These are phyloP conservation scores for Tolypocladium cylindrosporum DNA, from an alignment of 2,329 filamentous ascomycete species.

Conservation along the genomic window DNA sequence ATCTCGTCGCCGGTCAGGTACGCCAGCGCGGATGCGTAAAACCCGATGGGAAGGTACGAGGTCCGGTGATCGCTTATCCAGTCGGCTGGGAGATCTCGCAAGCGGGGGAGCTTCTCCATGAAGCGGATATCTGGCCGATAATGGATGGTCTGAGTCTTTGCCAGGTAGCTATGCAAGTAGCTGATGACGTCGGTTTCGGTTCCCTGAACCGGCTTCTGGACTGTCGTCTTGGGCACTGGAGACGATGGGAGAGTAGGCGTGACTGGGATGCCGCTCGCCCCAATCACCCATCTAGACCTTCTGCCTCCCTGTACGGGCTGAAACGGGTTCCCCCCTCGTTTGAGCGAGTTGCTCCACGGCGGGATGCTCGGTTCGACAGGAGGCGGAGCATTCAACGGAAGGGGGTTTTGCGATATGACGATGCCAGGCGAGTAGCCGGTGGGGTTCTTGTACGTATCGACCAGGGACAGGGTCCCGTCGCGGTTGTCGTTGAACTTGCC, in stretches of 20 bases:
- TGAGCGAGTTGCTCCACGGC: neutral
- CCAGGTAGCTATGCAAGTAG: slow-evolving; percentile 14
- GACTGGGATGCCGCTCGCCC: neutral
- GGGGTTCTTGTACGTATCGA: slow-evolving; percentile 14
- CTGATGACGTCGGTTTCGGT: slow-evolving; percentile 2
- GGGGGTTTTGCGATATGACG: slow-evolving; percentile 15
- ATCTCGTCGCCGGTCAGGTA: slow-evolving; percentile 20
- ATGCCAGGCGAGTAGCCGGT: slow-evolving; percentile 15
- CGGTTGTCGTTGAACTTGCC: slow-evolving; percentile 27
- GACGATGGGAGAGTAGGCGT: too few relatives aligned
- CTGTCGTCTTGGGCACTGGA: too few relatives aligned
- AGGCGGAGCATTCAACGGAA: slow-evolving; percentile 8
- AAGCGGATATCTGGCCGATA: slow-evolving; percentile 12
- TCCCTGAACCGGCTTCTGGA: neutral
- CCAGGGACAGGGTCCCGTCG: slow-evolving; percentile 26
- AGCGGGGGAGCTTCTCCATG: slow-evolving; percentile 12
- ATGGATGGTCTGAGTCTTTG: slow-evolving; percentile 8
- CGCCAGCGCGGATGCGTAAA: slow-evolving; percentile 20
- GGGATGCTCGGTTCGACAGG: slow-evolving; percentile 3
- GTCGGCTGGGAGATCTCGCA: slow-evolving; percentile 12
- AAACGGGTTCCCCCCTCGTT: too few relatives aligned
- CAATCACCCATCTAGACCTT: neutral
- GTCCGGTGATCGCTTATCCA: slow-evolving; percentile 15
- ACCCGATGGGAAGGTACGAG: slow-evolving; percentile 7
- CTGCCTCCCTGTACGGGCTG: neutral